Evolutionary conservation across 805 yeast genomes (phyloP).

Genomic region (Candida chilensis): DNA sequence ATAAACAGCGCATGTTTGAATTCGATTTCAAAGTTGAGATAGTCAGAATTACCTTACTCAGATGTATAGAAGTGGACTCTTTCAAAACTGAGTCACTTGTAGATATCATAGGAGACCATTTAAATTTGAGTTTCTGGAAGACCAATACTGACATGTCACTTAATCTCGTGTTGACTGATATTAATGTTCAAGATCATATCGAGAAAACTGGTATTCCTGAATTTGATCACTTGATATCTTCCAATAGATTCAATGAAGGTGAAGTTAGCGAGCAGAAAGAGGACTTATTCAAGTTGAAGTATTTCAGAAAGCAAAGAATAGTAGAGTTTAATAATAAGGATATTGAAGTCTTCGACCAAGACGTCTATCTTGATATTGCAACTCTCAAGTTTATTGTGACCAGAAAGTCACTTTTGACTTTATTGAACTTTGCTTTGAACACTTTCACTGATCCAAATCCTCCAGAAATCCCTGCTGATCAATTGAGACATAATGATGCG

Average conservation of each 20-base stretch:
- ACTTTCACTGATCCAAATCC: constrained; percentile 84
- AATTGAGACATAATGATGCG: constrained; percentile 57
- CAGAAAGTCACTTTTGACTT: constrained; percentile 67
- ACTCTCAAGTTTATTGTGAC: constrained; percentile 70
- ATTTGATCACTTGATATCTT: constrained; percentile 61
- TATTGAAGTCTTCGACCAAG: constrained; percentile 72
- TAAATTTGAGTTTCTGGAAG: constrained; percentile 51
- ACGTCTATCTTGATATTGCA: constrained; percentile 62
- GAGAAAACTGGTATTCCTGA: constrained; percentile 54
- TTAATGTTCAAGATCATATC: constrained; percentile 68
- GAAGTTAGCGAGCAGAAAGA: constrained; percentile 22
- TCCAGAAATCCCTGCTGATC: constrained; percentile 61
- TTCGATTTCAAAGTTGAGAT: constrained; percentile 60
- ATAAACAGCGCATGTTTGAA: constrained; percentile 59
- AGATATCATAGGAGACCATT: constrained; percentile 61
- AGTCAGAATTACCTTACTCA: constrained; percentile 51
- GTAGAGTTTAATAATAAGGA: constrained; percentile 42
- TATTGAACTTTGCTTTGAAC: constrained; percentile 72
- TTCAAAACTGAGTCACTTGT: constrained; percentile 60
- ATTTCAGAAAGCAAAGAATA: constrained; percentile 48
- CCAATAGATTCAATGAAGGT: constrained; percentile 36
- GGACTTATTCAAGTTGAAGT: constrained; percentile 51
- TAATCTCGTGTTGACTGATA: constrained; percentile 52
- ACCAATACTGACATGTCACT: constrained; percentile 56
- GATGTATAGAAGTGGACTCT: constrained; percentile 56